Base-by-base conservation (phyloP, 2,329 filamentous ascomycete genomes). In the Xylogone sp. region DNA sequence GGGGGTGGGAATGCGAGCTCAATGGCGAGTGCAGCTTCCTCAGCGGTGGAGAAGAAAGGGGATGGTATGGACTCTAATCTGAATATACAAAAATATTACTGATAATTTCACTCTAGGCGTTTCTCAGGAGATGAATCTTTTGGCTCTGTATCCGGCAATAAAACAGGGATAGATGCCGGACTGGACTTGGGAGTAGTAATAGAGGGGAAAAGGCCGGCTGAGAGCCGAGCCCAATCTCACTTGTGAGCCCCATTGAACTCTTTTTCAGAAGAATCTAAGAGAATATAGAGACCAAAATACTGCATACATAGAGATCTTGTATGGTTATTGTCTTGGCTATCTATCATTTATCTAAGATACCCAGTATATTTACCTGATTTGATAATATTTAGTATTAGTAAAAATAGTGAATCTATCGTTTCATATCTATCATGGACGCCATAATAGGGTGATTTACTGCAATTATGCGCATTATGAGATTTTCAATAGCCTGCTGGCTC, bases 21-120 rank as follows among this genome's bases (percentile, higher is more conserved):
- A 93, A 96, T 71, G 90, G 90, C 16, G 90, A 96, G 67, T 96
- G 91, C 64, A 85, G 81, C 53, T 96, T 93, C 69, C 73, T 97
- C 59, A 82, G 77, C 49, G 79, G 80, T 50, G 93, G 93, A 7
- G 86, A 88, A 62, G 93, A 97, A 70, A 79, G 92, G 73, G 91
- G 91, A 65, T 97, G 93, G 91, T 94, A 63, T 68, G 79, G 75
- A 46, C 47, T 21, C 60, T 55, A 50, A 43, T 21, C 46, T 19
- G 45, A 20, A 16, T 3, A 29, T 39, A 5, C 12, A 10, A 42
- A 18, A 19, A 20, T 12, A 21, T 19, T 13, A 19, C 39, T 58
- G 44, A 52, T 49, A 51, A 50, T n/a, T 2, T 43, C 21, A 50
- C 13, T 42, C 18, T 56, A 77, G 75, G 75, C 69, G 68, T 42